A percentile compares a stretch with the other conserved stretches of the same genome.
Evolutionary conservation across 192 early-diverging fungal genomes (phyloP).

Genomic region (Umbelopsis vinacea): DNA sequence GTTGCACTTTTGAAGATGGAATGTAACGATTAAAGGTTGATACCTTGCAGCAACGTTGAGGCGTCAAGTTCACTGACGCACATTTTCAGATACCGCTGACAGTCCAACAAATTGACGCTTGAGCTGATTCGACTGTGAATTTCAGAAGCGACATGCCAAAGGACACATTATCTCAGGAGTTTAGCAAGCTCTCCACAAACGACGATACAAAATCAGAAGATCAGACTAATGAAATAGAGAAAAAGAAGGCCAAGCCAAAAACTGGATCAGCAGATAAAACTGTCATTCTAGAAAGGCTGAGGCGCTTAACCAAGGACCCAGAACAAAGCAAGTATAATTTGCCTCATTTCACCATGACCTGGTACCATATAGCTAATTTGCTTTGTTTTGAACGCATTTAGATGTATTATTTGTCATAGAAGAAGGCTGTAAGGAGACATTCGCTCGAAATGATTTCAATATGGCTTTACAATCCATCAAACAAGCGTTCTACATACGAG

Average conservation of each 20-base stretch:
- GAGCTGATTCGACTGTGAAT: too few relatives aligned
- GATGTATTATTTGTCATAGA: constrained; percentile 69
- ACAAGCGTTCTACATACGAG: constrained; percentile 76
- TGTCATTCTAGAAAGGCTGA: constrained; percentile 35
- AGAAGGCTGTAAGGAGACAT: constrained; percentile 60
- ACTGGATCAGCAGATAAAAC: constrained; percentile 17
- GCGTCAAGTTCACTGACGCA: constrained; percentile 17
- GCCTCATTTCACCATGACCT: too few relatives aligned
- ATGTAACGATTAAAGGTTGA: background rate
- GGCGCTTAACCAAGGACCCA: constrained; percentile 49
- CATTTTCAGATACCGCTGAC: background rate
- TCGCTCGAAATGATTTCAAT: constrained; percentile 63
- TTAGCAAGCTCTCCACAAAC: background rate
- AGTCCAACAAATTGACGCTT: constrained; percentile 6
- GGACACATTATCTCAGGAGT: background rate
- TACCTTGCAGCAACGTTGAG: background rate
- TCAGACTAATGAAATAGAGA: background rate
- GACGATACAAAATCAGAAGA: background rate
- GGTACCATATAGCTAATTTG: background rate
- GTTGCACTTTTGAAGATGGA: background rate
- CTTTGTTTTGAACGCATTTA: constrained; percentile 10
- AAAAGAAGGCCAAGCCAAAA: background rate
- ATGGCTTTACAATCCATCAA: constrained; percentile 77
- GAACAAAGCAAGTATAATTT: constrained; percentile 47
- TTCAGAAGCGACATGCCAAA: background rate